Percentiles rank a stretch among this genome's conserved stretches.
Conservation (phyloP, 495 filamentous ascomycete genomes). For the Ramalina peruviana region DNA sequence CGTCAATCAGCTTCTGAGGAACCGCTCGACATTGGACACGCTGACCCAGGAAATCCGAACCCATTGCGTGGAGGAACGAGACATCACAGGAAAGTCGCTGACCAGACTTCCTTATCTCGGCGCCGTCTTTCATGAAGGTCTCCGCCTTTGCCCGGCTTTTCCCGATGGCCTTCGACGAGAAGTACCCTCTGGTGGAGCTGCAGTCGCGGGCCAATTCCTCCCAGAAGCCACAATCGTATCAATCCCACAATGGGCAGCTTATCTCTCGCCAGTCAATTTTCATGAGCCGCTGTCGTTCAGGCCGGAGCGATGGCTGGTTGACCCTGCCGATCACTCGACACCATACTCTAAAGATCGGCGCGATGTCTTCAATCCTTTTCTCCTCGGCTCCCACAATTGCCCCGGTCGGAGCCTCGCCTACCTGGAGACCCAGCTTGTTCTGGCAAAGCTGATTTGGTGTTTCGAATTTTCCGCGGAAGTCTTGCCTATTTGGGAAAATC, state of each 20-base stretch:
- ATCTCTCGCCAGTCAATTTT: neutral
- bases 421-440: slow-evolving; percentile 7
- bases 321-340: neutral
- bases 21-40: slow-evolving; percentile 17
- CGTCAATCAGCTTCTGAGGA: slow-evolving; percentile 26
- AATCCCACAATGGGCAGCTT: neutral
- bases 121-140: slow-evolving; percentile 19
- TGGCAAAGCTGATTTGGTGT: slow-evolving; percentile 6
- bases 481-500: too few species aligned
- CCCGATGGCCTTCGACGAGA: slow-evolving; percentile 9
- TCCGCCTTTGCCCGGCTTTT: slow-evolving; percentile 21
- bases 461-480: too few species aligned
- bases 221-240: slow-evolving; percentile 1
- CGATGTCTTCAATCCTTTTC: slow-evolving; percentile 4
- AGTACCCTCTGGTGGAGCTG: slow-evolving; percentile 9
- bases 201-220: slow-evolving; percentile 9
- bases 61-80: slow-evolving; percentile 15
- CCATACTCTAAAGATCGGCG: neutral
- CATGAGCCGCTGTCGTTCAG: slow-evolving; percentile 5
- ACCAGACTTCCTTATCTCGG: slow-evolving; percentile 20
- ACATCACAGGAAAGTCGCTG: slow-evolving; percentile 25
- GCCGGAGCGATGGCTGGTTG: slow-evolving; percentile 10
- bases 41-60: slow-evolving; percentile 24
- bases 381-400: slow-evolving; percentile 4
- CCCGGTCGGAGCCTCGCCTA: slow-evolving; percentile 4